Conservation (phyloP, 768 basidiomycete species). For the Lactarius vividus region DNA sequence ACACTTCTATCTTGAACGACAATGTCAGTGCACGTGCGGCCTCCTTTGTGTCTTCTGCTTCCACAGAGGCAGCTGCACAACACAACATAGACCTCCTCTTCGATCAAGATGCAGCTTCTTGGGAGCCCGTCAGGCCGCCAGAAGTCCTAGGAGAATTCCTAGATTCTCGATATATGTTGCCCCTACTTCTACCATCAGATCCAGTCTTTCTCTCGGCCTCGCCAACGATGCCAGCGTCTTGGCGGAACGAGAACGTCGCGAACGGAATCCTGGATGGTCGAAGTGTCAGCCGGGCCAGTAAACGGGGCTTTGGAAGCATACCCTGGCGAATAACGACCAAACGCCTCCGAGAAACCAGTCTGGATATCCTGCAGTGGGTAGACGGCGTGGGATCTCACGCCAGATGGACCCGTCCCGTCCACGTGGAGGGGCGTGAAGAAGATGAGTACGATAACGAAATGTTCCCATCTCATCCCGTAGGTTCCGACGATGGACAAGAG, state of each 20-base stretch:
- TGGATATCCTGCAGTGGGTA: slow-evolving; percentile 63
- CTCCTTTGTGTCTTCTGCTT: slow-evolving; percentile 32
- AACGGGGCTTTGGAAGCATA: slow-evolving; percentile 41
- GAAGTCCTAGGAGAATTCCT: slow-evolving; percentile 87
- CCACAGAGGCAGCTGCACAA: slow-evolving; percentile 38
- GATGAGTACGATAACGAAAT: slow-evolving; percentile 38
- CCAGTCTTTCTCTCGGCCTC: slow-evolving; percentile 72
- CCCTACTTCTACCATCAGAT: slow-evolving; percentile 78
- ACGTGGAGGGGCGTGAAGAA: slow-evolving; percentile 38
- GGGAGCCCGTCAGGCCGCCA: slow-evolving; percentile 76
- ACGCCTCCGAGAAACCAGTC: slow-evolving; percentile 58
- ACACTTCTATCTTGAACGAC: slow-evolving; percentile 37
- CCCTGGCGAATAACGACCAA: slow-evolving; percentile 59
- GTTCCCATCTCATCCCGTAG: slow-evolving; percentile 33
- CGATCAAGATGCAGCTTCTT: slow-evolving; percentile 67
- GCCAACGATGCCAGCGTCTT: slow-evolving; percentile 46
- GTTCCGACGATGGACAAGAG: slow-evolving; percentile 33
- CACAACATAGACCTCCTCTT: slow-evolving; percentile 78
- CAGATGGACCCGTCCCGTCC: slow-evolving; percentile 54
- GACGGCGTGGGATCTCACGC: slow-evolving; percentile 61
- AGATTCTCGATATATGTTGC: slow-evolving; percentile 92
- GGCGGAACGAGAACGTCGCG: slow-evolving; percentile 36
- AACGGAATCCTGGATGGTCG: slow-evolving; percentile 33
- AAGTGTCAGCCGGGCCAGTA: slow-evolving; percentile 40
- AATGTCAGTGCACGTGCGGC: slow-evolving; percentile 31